Percentiles rank a stretch among this genome's conserved stretches.
Evolutionary conservation across 169 alveolate genomes (phyloP).

Genomic region (Plasmodium ovale): DNA sequence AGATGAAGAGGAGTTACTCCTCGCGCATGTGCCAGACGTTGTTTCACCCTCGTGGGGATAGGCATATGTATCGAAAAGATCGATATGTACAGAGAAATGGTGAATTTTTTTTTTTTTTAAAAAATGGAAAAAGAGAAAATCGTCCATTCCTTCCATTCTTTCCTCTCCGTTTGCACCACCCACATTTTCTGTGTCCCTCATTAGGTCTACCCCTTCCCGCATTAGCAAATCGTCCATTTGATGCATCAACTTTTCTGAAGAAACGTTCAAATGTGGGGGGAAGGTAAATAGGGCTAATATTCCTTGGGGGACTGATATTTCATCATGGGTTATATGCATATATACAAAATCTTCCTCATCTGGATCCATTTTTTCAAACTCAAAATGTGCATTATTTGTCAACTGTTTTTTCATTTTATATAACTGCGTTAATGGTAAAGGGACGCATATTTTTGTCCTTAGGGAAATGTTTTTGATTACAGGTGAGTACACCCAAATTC

Average conservation of each 20-base stretch:
- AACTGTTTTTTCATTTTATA: conserved; percentile 19
- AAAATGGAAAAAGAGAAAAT: too few species aligned
- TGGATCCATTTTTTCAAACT: background rate
- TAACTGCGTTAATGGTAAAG: conserved; percentile 16
- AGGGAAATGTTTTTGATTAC: conserved; percentile 4
- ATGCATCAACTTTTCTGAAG: background rate
- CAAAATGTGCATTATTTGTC: conserved; percentile 11
- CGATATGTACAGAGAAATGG: too few species aligned
- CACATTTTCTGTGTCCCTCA: too few species aligned
- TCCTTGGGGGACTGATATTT: conserved; percentile 6
- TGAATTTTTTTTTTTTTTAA: too few species aligned
- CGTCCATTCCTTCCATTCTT: too few species aligned
- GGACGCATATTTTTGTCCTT: conserved; percentile 11
- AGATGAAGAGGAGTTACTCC: too few species aligned
- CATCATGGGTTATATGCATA: conserved; percentile 1
- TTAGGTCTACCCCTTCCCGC: too few species aligned
- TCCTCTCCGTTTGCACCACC: too few species aligned
- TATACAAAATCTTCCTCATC: conserved; percentile 21
- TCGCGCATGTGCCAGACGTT: too few species aligned
- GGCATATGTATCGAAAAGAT: too few species aligned
- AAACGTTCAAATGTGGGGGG: background rate
- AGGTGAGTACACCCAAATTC: conserved; percentile 30
- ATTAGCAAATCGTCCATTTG: background rate
- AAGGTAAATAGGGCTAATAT: conserved; percentile 1
- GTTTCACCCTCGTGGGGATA: too few species aligned